Evolutionary conservation across 2,329 filamentous ascomycete species (phyloP).

Genomic region (Pyrenophora graminea): DNA sequence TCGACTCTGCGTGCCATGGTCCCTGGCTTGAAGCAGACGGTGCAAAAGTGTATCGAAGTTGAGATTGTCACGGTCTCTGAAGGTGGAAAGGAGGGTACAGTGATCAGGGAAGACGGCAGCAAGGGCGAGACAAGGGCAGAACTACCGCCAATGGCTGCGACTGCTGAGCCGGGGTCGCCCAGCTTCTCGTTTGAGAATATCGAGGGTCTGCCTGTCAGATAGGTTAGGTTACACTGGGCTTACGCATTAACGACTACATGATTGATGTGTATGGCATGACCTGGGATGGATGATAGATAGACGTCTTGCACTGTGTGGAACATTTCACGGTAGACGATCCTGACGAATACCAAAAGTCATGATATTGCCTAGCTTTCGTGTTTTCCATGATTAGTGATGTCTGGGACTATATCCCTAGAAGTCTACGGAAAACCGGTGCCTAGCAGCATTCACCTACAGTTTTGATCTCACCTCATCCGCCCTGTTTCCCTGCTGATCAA

Average conservation of each 20-base stretch:
- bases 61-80: slow-evolving; percentile 74
- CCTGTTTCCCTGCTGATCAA: slow-evolving; percentile 59
- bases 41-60: slow-evolving; percentile 68
- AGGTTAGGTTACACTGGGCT: neutral
- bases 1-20: slow-evolving; percentile 77
- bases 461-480: slow-evolving; percentile 47
- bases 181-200: slow-evolving; percentile 87
- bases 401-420: too few relatives aligned
- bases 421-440: neutral
- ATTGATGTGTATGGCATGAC: slow-evolving; percentile 1
- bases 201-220: slow-evolving; percentile 33
- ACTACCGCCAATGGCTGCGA: slow-evolving; percentile 66
- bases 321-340: neutral
- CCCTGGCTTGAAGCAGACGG: slow-evolving; percentile 74
- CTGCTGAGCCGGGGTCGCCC: slow-evolving; percentile 79
- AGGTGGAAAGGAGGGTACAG: slow-evolving; percentile 66
- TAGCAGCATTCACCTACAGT: slow-evolving; percentile 34
- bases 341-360: neutral
- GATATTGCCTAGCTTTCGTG: neutral
- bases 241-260: neutral
- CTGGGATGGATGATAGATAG: neutral
- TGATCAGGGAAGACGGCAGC: slow-evolving; percentile 58
- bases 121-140: slow-evolving; percentile 63
- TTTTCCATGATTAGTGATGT: too few relatives aligned
- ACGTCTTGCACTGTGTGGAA: neutral